Conservation (phyloP, 2,329 filamentous ascomycete species). For the Trichophaea hybrida region DNA sequence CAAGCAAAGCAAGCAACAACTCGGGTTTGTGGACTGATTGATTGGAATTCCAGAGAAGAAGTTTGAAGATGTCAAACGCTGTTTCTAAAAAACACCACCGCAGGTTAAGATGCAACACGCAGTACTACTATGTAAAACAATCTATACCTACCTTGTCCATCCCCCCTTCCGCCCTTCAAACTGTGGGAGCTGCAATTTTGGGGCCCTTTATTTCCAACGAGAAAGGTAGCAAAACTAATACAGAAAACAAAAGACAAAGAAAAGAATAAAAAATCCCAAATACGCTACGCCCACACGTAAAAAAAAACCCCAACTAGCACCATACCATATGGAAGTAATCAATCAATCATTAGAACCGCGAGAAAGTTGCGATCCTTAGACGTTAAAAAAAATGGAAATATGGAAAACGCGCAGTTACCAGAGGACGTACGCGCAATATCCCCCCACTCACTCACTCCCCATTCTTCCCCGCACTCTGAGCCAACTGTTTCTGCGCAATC, state of each 20-base stretch:
- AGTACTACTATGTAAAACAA: too few species aligned
- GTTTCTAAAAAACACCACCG: too few species aligned
- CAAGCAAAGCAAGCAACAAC: too few species aligned
- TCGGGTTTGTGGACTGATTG: too few species aligned
- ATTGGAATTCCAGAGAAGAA: too few species aligned
- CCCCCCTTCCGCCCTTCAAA: too few species aligned
- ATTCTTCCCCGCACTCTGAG: slow-evolving; percentile 28
- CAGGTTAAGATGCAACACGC: too few species aligned
- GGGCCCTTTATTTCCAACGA: not conserved
- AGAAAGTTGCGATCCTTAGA: not conserved
- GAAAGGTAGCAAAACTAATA: not conserved
- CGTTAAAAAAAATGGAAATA: not conserved
- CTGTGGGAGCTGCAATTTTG: too few species aligned
- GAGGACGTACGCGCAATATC: not conserved
- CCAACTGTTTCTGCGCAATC: slow-evolving; percentile 67
- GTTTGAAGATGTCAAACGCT: too few species aligned
- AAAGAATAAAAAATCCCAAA: not conserved
- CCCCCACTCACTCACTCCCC: not conserved
- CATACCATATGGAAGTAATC: not conserved
- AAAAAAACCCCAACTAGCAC: not conserved
- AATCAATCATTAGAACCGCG: not conserved
- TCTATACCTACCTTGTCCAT: too few species aligned
- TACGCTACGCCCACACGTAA: not conserved
- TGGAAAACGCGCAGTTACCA: not conserved
- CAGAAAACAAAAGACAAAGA: not conserved